A percentile compares a stretch with the other conserved stretches of the same genome.
phyloP scores from a whole-genome alignment of 805 yeast genomes.

The Lipomyces kockii region DNA sequence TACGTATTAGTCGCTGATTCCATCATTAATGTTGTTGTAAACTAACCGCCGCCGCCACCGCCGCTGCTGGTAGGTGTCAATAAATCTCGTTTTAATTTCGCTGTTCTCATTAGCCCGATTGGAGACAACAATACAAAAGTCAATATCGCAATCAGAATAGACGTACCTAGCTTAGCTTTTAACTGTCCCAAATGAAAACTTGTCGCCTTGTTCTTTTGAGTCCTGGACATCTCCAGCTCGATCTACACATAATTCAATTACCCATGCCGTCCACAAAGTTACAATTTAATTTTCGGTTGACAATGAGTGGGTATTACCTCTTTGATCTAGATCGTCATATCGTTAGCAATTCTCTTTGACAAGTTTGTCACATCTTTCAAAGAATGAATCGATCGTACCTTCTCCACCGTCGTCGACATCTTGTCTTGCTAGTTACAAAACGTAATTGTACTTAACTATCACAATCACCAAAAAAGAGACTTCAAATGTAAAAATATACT shows the following conservation, averaged over 20 bases:
- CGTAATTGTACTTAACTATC: neutral
- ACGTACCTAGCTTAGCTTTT: conserved; percentile 75
- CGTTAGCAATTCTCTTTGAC: neutral
- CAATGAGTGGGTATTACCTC: conserved; percentile 35
- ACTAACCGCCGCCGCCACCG: conserved; percentile 79
- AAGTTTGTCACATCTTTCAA: neutral
- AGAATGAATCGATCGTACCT: conserved; percentile 41
- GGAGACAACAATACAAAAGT: neutral
- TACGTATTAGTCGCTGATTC: neutral
- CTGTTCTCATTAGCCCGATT: conserved; percentile 44
- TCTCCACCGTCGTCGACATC: conserved; percentile 72
- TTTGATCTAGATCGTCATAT: conserved; percentile 39
- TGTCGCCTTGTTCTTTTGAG: conserved; percentile 98
- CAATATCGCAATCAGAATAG: neutral
- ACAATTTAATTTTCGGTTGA: neutral
- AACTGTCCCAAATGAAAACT: conserved; percentile 96
- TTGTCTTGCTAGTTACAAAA: conserved; percentile 24
- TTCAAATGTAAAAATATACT: neutral
- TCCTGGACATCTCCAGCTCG: conserved; percentile 54
- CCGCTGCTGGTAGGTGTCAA: conserved; percentile 70
- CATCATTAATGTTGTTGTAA: neutral
- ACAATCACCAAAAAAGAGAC: neutral
- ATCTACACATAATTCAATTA: conserved; percentile 19
- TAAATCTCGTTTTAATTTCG: conserved; percentile 91
- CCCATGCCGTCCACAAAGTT: neutral